Evolutionary conservation across 2,329 filamentous ascomycete genomes (phyloP), one percentile per base, ranked within the genome.

Genomic region (Cladosporium sp.): DNA sequence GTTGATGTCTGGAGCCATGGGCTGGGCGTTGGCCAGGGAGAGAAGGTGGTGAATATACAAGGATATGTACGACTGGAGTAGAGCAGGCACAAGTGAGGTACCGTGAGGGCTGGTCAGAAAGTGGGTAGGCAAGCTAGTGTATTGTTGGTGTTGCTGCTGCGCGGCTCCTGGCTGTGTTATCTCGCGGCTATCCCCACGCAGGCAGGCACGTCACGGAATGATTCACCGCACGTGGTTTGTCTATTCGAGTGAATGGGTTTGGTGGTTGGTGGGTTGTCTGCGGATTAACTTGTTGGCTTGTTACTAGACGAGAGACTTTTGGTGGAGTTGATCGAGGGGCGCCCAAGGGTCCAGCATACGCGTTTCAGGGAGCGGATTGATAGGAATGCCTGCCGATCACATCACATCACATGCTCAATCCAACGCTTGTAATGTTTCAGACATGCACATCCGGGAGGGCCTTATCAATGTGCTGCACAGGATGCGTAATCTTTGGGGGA

Each of bases 1-100:
- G 57, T 72, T 77, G 53, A 74, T 58, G 56, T 78, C 76, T 47
- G 75, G 70, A 45, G 75, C 67, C 75, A 78, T 78, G 35, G 33
- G 36, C 7, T 25, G n/a, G 29, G 16, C 3, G 27, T 16, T 9
- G 18, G 32, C 15, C 32, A n/a, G 32, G 6, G 32, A 35, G 32
- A 32, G 13, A 35, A 15, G 32, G 32, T 1, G 15, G 15, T 9
- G 9, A 9, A 27, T 27, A 27, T 27, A 27, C 22, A 27, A 18
- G 39, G 22, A 9, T 38, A 16, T 38, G 13, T 3, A 9, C 8
- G 13, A 6, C 8, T 5, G 13, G 35, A 19, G 16, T 16, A 8
- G n/a, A 29, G 22, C 39, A 41, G 22, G 22, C 39, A 41, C 22
- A 27, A 27, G 22, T 27, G 22, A 45, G 18, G 42, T 45, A 19